phyloP scores from a whole-genome alignment of 352 stramenopile species.

The Pythium insidiosum region DNA sequence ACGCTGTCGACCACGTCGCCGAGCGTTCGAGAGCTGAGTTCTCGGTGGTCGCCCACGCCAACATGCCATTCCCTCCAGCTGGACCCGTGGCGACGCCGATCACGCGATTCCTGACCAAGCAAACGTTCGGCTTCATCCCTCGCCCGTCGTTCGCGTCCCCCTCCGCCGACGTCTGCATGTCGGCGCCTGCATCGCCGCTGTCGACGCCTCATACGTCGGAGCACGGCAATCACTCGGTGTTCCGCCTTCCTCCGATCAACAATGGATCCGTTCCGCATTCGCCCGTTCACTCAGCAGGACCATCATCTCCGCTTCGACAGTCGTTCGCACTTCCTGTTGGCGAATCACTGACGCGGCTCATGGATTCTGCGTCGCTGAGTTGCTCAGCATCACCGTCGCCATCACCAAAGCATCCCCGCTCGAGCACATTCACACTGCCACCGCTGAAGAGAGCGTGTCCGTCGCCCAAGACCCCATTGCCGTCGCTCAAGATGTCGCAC shows the following conservation, averaged over 20 bases:
- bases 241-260: slow-evolving; percentile 38
- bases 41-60: neutral
- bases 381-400: neutral
- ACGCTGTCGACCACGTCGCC: no score
- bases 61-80: slow-evolving; percentile 3
- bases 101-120: slow-evolving; percentile 52
- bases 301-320: slow-evolving; percentile 21
- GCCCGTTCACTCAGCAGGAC: no score
- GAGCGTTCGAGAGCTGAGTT: no score
- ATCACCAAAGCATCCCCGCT: slow-evolving; percentile 3
- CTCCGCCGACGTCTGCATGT: slow-evolving; percentile 13
- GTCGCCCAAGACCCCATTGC: slow-evolving; percentile 13
- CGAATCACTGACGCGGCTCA: slow-evolving; percentile 17
- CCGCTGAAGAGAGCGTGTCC: slow-evolving; percentile 16
- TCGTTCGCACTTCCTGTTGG: slow-evolving; percentile 24
- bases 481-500: slow-evolving; percentile 14
- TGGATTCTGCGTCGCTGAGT: slow-evolving; percentile 8
- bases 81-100: slow-evolving; percentile 8
- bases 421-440: slow-evolving; percentile 18
- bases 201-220: neutral
- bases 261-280: slow-evolving; percentile 4
- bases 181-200: slow-evolving; percentile 9
- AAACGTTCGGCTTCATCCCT: slow-evolving; percentile 49
- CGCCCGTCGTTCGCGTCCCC: slow-evolving; percentile 27
- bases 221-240: slow-evolving; percentile 20